Conservation (phyloP, 2,329 filamentous ascomycete species). For the Hortaea sp. region DNA sequence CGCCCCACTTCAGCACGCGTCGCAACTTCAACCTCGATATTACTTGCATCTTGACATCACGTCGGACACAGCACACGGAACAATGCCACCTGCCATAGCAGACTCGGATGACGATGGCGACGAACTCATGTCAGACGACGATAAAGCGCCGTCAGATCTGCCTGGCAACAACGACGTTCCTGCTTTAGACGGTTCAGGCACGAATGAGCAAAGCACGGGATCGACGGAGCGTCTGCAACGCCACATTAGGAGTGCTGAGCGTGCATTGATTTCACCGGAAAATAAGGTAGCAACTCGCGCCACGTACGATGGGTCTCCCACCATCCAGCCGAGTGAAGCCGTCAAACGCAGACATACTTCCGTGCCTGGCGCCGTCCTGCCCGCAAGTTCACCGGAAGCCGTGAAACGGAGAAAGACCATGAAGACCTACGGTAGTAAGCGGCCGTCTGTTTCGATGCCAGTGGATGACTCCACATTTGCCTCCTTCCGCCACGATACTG, state of each 20-base stretch:
- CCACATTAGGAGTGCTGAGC: slow-evolving; percentile 15
- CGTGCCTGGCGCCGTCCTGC: not conserved
- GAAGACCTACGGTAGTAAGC: slow-evolving; percentile 10
- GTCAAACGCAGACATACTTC: slow-evolving; percentile 13
- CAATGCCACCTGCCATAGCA: slow-evolving; percentile 3
- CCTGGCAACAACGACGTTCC: not conserved
- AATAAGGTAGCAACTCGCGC: not conserved
- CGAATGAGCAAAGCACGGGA: slow-evolving; percentile 10
- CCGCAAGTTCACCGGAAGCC: slow-evolving; percentile 4
- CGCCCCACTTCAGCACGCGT: no score
- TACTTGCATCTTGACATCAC: not conserved
- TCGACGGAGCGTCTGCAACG: slow-evolving; percentile 15
- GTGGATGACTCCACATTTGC: slow-evolving; percentile 5
- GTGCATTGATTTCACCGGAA: slow-evolving; percentile 10
- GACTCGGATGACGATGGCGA: slow-evolving; percentile 16
- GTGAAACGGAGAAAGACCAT: slow-evolving; percentile 15
- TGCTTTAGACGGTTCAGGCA: slow-evolving; percentile 1
- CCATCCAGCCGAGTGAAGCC: slow-evolving; percentile 2
- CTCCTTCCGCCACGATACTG: slow-evolving; percentile 8
- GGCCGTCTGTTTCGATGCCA: not conserved
- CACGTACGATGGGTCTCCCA: slow-evolving; percentile 8
- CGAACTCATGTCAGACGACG: slow-evolving; percentile 5
- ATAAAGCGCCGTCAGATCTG: not conserved
- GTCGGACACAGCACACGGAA: not conserved
- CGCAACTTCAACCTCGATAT: no score